A percentile compares a stretch with the other conserved stretches of the same genome.
Conservation (phyloP, 176 grass and related monocot genomes). For the Leersia perrieri region DNA sequence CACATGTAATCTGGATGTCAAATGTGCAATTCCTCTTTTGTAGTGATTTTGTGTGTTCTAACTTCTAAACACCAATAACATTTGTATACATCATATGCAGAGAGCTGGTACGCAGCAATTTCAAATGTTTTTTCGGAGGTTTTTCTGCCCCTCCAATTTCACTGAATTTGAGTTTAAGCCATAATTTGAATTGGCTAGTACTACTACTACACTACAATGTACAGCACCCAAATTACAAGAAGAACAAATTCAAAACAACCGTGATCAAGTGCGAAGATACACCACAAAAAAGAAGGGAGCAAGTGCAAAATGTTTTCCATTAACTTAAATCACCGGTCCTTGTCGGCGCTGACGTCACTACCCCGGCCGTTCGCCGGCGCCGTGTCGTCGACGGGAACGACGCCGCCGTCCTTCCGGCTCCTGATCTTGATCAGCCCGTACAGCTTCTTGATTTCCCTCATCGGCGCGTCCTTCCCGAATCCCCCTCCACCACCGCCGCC, state of each 20-base stretch:
- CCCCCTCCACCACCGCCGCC: conserved; percentile 11
- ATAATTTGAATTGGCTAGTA: conserved; percentile 7
- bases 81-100: background rate
- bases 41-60: background rate
- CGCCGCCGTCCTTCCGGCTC: conserved; percentile 66
- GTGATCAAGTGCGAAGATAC: background rate
- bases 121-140: background rate
- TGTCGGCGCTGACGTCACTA: conserved; percentile 41
- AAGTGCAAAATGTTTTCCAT: background rate
- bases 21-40: background rate
- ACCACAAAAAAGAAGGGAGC: background rate
- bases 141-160: background rate
- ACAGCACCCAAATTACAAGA: conserved; percentile 27
- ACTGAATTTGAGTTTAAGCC: background rate
- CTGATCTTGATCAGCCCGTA: conserved; percentile 87
- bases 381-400: conserved; percentile 48
- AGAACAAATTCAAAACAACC: background rate
- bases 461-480: conserved; percentile 59
- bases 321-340: conserved; percentile 46
- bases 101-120: background rate
- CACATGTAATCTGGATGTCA: background rate
- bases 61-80: background rate
- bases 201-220: conserved; percentile 42
- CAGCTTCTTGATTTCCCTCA: conserved; percentile 87
- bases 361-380: conserved; percentile 40